Evolutionary conservation across 768 basidiomycete genomes (phyloP).

Genomic region (Lepiota subincarnata): DNA sequence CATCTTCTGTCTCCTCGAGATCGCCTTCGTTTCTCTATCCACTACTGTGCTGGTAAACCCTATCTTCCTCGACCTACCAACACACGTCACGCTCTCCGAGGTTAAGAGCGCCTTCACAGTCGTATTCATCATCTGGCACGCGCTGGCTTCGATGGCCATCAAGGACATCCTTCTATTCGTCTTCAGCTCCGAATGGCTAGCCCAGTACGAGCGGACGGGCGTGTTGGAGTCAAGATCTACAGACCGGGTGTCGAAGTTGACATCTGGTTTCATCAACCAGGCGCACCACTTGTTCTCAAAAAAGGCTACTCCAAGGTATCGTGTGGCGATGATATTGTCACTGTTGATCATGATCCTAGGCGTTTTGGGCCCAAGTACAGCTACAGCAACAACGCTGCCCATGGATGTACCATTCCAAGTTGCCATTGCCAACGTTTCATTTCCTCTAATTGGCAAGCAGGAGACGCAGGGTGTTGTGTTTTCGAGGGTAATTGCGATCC

Average conservation of each 20-base stretch:
- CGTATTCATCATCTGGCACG: conserved; percentile 5
- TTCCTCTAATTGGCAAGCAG: too few species aligned
- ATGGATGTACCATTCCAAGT: too few species aligned
- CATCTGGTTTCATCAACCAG: background rate
- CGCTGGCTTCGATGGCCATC: background rate
- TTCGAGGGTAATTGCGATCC: background rate
- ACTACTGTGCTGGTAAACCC: background rate
- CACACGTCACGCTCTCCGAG: background rate
- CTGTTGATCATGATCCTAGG: background rate
- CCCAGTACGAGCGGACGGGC: background rate
- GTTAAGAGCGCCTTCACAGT: background rate
- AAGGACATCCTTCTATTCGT: conserved; percentile 2
- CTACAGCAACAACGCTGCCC: too few species aligned
- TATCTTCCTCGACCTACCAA: background rate
- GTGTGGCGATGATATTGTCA: background rate
- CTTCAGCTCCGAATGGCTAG: conserved; percentile 10
- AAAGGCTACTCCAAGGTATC: background rate
- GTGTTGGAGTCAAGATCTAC: background rate
- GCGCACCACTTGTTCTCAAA: background rate
- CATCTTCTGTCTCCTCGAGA: background rate
- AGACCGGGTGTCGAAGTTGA: background rate
- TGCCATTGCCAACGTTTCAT: too few species aligned
- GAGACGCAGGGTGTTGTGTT: too few species aligned
- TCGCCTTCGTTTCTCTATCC: background rate
- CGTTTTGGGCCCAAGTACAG: background rate